Conservation (phyloP, 2,329 filamentous ascomycete genomes). For the Xylaria sp. region DNA sequence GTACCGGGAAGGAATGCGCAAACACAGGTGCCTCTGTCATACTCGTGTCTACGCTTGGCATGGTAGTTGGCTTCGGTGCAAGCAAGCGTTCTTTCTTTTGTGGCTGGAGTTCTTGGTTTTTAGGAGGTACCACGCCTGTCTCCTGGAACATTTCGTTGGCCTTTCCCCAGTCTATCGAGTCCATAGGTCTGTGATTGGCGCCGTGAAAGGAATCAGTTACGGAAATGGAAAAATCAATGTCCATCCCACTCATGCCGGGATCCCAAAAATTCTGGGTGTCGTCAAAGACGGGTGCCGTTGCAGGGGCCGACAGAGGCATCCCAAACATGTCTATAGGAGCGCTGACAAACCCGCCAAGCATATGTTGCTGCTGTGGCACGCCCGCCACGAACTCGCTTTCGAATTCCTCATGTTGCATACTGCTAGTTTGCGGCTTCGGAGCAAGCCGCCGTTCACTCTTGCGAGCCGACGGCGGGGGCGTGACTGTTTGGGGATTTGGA, state of each 20-base stretch:
- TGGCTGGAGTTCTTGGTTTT: conserved; percentile 53
- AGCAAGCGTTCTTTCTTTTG: conserved; percentile 57
- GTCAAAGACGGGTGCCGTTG: conserved; percentile 57
- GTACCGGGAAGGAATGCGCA: conserved; percentile 54
- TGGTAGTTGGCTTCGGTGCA: conserved; percentile 60
- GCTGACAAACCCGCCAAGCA: conserved; percentile 57
- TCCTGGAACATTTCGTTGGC: conserved; percentile 66
- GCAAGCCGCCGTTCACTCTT: conserved; percentile 67
- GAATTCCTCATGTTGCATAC: conserved; percentile 68
- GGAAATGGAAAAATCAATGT: conserved; percentile 65
- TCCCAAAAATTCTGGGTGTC: conserved; percentile 66
- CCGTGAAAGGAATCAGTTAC: conserved; percentile 58
- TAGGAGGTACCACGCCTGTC: conserved; percentile 50
- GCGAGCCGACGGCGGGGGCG: conserved; percentile 67
- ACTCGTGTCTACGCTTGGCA: conserved; percentile 54
- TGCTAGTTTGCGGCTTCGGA: conserved; percentile 57
- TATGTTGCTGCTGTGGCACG: conserved; percentile 59
- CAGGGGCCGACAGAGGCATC: conserved; percentile 69
- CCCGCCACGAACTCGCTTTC: conserved; percentile 62
- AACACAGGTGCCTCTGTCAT: conserved; percentile 53
- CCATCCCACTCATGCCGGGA: conserved; percentile 66
- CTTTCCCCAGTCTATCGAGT: conserved; percentile 67
- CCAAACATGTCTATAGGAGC: conserved; percentile 66
- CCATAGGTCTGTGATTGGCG: conserved; percentile 58
- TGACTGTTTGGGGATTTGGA: conserved; percentile 62